Conservation (phyloP, 164 flowering plant species). For the Magnolia kwangsiensis region DNA sequence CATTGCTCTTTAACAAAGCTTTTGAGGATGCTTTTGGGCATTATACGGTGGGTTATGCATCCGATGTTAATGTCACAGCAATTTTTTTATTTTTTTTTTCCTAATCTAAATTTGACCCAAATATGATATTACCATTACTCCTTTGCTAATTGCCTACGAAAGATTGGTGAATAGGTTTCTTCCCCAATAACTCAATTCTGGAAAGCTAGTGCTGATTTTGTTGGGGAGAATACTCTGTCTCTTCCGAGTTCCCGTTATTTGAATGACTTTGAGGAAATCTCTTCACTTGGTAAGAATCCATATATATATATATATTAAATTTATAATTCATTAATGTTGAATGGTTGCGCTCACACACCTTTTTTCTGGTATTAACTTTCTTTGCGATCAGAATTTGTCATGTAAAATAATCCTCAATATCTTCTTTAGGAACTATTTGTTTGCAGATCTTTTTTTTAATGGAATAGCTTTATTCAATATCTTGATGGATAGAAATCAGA, state of each 20-base stretch:
- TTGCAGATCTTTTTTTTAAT: no score
- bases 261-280: slow-evolving; percentile 93
- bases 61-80: neutral
- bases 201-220: slow-evolving; percentile 56
- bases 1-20: slow-evolving; percentile 49
- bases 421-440: no score
- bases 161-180: slow-evolving; percentile 39
- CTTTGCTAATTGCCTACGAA: neutral
- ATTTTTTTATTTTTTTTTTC: no score
- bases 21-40: slow-evolving; percentile 61
- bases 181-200: slow-evolving; percentile 69
- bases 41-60: slow-evolving; percentile 47
- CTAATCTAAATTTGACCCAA: neutral
- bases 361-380: no score
- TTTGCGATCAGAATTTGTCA: no score
- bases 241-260: slow-evolving; percentile 75
- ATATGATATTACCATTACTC: neutral
- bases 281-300: slow-evolving; percentile 61
- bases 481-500: no score
- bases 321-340: neutral
- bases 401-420: no score
- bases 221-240: slow-evolving; percentile 34
- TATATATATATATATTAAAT: neutral
- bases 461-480: no score
- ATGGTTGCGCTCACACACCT: no score